Conservation (phyloP, 495 filamentous ascomycete species). For the Rostrohypoxylon terebratum region DNA sequence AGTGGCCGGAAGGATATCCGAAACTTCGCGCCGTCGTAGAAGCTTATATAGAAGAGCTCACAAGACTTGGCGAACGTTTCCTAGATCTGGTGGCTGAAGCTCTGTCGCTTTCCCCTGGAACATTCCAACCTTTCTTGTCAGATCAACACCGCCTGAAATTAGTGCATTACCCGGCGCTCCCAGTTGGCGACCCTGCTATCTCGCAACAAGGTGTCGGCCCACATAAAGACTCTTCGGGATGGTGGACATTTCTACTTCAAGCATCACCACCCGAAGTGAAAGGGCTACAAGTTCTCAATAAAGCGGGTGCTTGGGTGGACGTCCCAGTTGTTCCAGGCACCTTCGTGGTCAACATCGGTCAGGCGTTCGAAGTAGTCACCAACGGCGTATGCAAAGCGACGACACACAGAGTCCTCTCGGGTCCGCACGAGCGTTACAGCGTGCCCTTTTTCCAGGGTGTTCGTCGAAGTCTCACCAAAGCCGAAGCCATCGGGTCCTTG, state of each 20-base stretch:
- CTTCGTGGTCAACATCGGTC: constrained; percentile 69
- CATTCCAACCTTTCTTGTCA: constrained; percentile 63
- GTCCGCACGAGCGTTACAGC: constrained; percentile 54
- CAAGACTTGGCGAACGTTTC: constrained; percentile 60
- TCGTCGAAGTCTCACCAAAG: constrained; percentile 53
- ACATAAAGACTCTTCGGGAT: constrained; percentile 68
- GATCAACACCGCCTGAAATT: constrained; percentile 68
- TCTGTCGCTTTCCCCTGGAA: constrained; percentile 51
- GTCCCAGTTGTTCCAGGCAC: constrained; percentile 62
- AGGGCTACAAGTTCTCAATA: constrained; percentile 64
- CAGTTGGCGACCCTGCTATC: constrained; percentile 6
- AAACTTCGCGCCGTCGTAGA: constrained; percentile 47
- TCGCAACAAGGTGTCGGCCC: constrained; percentile 63
- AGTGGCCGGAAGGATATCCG: constrained; percentile 34
- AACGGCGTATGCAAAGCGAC: constrained; percentile 65
- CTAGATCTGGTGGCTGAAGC: constrained; percentile 65
- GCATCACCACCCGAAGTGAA: constrained; percentile 57
- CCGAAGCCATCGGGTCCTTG: constrained; percentile 51
- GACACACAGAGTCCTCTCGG: constrained; percentile 60
- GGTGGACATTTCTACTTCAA: constrained; percentile 68
- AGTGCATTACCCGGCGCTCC: constrained; percentile 60
- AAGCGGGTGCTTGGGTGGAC: constrained; percentile 61
- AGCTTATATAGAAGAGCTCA: constrained; percentile 62
- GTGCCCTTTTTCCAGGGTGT: constrained; percentile 64
- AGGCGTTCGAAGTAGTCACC: constrained; percentile 69